Percentiles rank a stretch among this genome's conserved stretches.
Evolutionary conservation across 352 stramenopile genomes (phyloP).

Genomic region (Phytopythium montanum): DNA sequence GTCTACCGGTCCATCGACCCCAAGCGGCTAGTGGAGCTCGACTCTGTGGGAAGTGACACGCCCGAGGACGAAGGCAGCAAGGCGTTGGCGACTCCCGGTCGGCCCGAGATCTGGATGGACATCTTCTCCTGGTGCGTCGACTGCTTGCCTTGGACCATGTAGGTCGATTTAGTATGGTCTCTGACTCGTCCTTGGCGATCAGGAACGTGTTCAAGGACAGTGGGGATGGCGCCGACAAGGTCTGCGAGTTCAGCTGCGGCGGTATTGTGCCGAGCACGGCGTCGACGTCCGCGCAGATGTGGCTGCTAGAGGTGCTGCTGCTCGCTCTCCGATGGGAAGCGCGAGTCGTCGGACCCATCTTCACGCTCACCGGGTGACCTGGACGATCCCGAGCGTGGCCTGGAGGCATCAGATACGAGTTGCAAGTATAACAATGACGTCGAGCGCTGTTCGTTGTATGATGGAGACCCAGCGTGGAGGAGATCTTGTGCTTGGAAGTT

Average conservation of each 20-base stretch:
- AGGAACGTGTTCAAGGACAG: slow-evolving; percentile 19
- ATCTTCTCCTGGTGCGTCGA: slow-evolving; percentile 21
- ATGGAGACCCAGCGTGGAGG: not conserved
- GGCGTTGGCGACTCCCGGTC: slow-evolving; percentile 5
- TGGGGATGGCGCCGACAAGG: slow-evolving; percentile 13
- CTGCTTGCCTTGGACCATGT: not conserved
- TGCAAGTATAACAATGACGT: not conserved
- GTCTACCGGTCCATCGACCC: slow-evolving; percentile 35
- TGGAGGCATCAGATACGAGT: not conserved
- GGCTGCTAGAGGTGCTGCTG: slow-evolving; percentile 31
- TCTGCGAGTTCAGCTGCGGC: slow-evolving; percentile 23
- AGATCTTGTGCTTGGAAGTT: too few relatives aligned
- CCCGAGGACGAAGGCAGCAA: not conserved
- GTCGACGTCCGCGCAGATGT: slow-evolving; percentile 24
- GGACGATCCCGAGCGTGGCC: not conserved
- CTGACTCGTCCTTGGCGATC: not conserved
- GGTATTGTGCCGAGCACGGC: slow-evolving; percentile 21
- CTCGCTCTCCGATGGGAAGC: slow-evolving; percentile 29
- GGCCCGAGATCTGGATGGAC: slow-evolving; percentile 25
- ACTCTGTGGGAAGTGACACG: slow-evolving; percentile 11
- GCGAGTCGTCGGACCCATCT: slow-evolving; percentile 16
- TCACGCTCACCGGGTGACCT: slow-evolving; percentile 18
- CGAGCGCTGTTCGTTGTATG: not conserved
- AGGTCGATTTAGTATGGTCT: not conserved
- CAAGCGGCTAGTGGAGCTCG: slow-evolving; percentile 15